phyloP scores from a whole-genome alignment of 257 asterid species.

The Gardenia jasminoides region DNA sequence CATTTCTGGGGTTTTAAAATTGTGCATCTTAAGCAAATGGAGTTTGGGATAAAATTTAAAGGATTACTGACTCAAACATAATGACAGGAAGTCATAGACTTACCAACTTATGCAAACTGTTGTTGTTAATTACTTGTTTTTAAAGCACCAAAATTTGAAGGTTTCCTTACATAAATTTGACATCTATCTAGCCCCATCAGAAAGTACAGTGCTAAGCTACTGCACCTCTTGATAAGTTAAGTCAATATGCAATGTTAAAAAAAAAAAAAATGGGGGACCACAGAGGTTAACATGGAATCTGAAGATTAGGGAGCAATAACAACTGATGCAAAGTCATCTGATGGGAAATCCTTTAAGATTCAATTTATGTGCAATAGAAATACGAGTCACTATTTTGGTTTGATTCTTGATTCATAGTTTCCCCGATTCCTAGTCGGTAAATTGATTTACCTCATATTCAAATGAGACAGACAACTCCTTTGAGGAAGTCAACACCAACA shows the following conservation, averaged over 20 bases:
- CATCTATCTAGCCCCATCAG: background rate
- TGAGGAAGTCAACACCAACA: background rate
- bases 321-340: background rate
- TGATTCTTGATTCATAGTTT: background rate
- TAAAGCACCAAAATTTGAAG: no score
- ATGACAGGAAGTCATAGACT: background rate
- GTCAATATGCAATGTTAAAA: no score
- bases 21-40: background rate
- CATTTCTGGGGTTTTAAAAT: background rate
- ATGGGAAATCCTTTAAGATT: background rate
- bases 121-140: background rate
- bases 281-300: no score
- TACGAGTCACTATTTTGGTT: background rate
- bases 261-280: no score
- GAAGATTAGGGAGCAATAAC: no score
- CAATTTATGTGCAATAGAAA: background rate
- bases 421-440: background rate
- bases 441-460: background rate
- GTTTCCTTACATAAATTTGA: background rate
- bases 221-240: background rate
- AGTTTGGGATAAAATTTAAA: no score
- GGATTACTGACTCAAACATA: background rate
- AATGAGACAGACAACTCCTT: background rate
- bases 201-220: background rate
- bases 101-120: background rate